phyloP scores from a whole-genome alignment of 2,329 filamentous ascomycete genomes.

The Zalaria obscura region DNA sequence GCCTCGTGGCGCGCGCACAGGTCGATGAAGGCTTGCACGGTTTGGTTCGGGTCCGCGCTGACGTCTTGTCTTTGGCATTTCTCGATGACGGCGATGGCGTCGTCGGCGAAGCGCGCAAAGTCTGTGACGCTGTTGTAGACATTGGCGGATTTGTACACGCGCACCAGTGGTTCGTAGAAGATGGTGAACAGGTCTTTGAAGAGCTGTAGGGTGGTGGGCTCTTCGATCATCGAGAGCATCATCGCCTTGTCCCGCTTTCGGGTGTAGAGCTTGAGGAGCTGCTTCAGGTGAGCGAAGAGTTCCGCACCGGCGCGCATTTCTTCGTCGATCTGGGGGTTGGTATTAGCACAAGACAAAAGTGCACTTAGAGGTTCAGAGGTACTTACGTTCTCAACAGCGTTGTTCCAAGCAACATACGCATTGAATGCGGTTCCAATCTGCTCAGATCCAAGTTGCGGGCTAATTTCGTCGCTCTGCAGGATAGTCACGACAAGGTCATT shows the following conservation, averaged over 20 bases:
- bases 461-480: slow-evolving; percentile 61
- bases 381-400: slow-evolving; percentile 65
- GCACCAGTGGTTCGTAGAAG: slow-evolving; percentile 93
- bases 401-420: slow-evolving; percentile 91
- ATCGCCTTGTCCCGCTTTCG: slow-evolving; percentile 88
- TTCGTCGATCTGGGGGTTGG: slow-evolving; percentile 46
- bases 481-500: slow-evolving; percentile 80
- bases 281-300: slow-evolving; percentile 88
- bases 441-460: slow-evolving; percentile 54
- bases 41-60: slow-evolving; percentile 92
- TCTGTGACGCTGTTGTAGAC: slow-evolving; percentile 96
- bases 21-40: slow-evolving; percentile 95
- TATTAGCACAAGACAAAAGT: no score
- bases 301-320: slow-evolving; percentile 82
- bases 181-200: slow-evolving; percentile 96
- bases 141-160: slow-evolving; percentile 97
- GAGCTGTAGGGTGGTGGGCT: slow-evolving; percentile 90
- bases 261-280: slow-evolving; percentile 81
- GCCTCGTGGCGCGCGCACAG: slow-evolving; percentile 88
- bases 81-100: slow-evolving; percentile 71
- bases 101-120: slow-evolving; percentile 84
- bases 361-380: background rate
- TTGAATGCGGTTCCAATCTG: slow-evolving; percentile 84
- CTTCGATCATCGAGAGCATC: slow-evolving; percentile 93
- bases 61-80: slow-evolving; percentile 61